These are phyloP conservation scores for Globisporangium cederbergense DNA, from an alignment of 352 stramenopile genomes.

Conservation along the genomic window DNA sequence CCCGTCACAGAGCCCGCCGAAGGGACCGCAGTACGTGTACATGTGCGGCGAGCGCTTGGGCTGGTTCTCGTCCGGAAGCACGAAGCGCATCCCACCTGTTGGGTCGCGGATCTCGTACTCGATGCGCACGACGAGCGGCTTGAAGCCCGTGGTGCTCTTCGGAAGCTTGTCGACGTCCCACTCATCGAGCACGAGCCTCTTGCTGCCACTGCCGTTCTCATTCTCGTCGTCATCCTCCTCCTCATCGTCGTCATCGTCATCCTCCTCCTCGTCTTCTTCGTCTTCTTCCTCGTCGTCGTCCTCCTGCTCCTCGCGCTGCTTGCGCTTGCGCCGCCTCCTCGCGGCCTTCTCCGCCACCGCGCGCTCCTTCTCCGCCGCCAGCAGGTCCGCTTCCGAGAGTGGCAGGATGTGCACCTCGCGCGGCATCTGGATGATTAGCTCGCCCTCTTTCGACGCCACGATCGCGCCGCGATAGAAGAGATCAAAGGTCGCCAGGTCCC, in stretches of 20 bases:
- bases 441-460: constrained; percentile 80
- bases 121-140: constrained; percentile 63
- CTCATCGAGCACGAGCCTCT: constrained; percentile 42
- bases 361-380: constrained; percentile 14
- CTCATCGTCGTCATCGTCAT: constrained; percentile 30
- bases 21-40: constrained; percentile 85
- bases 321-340: constrained; percentile 15
- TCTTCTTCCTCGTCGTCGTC: constrained; percentile 22
- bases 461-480: constrained; percentile 84
- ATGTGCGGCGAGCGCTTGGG: constrained; percentile 76
- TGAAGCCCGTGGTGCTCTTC: constrained; percentile 65
- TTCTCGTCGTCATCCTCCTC: constrained; percentile 43
- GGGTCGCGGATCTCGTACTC: constrained; percentile 81
- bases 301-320: constrained; percentile 10
- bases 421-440: constrained; percentile 74
- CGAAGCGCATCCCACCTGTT: constrained; percentile 58
- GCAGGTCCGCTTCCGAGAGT: constrained; percentile 23
- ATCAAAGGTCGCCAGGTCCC: constrained; percentile 77
- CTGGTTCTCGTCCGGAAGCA: constrained; percentile 67
- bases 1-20: constrained; percentile 77
- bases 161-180: constrained; percentile 74
- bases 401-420: constrained; percentile 52
- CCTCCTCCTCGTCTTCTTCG: constrained; percentile 39
- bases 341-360: constrained; percentile 12
- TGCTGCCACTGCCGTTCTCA: constrained; percentile 24